Base-by-base conservation (phyloP, 306 rosid species). In the Acacia crassicarpa region DNA sequence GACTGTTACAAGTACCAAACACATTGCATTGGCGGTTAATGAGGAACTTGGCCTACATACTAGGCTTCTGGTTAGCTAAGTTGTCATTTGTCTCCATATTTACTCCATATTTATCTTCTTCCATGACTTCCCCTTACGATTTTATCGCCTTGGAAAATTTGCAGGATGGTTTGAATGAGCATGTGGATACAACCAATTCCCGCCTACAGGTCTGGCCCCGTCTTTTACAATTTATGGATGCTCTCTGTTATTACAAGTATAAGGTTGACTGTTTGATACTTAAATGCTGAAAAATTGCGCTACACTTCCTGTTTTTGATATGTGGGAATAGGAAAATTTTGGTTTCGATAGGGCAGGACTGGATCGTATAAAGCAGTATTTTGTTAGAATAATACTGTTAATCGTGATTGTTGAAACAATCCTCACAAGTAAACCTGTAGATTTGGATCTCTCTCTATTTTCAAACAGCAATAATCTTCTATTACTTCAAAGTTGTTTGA, bases 1-100 rank as follows among this genome's bases (percentile, higher is more conserved):
- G 86, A 87, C 90, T 1, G 86, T 87, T 2, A 74, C 23, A 65
- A 87, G 90, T 79, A 87, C 90, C 65, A 87, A 87, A 74, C 88
- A 85, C 67, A 85, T 87, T 72, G 90, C 88, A 3, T 71, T 82
- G 75, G 90, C 88, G 32, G 88, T 87, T 33, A 84, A 87, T 27
- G 82, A 81, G 68, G 90, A 87, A 62, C 90, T 87, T 70, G 35
- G 58, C 74, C 83, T 87, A 10, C 90, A 87, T 30, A 72, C 88
- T 13, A 77, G 79, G 63, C 90, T 87, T 56, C 62, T 87, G 79
- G 88, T 87, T 48, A 32, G 67, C 5, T 66, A 54, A 71, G n/a
- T 23, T 23, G 58, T 75, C 63, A 73, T 72, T 44, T 7, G 25
- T 59, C 43, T 33, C 38, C 43, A 59, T 7, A 13, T 38, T 41